A percentile compares a stretch with the other conserved stretches of the same genome.
These are phyloP conservation scores for Tulasnella sp. DNA, from an alignment of 768 basidiomycete species.

Conservation along the genomic window DNA sequence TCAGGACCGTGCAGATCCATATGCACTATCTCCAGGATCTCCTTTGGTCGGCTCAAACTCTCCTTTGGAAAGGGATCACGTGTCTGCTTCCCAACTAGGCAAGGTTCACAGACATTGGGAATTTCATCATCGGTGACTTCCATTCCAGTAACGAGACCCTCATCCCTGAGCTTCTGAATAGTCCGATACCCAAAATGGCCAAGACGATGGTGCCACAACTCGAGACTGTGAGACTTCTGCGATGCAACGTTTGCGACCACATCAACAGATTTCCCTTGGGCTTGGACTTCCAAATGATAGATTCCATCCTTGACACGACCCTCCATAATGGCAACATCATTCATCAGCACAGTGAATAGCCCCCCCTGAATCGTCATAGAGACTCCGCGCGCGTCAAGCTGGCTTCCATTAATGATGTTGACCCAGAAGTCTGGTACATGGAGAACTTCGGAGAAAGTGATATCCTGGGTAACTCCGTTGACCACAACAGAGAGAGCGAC, in stretches of 20 bases:
- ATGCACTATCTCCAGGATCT: slow-evolving; percentile 14
- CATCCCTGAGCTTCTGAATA: not conserved
- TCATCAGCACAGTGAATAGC: not conserved
- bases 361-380: not conserved
- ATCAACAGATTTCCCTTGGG: not conserved
- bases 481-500: not conserved
- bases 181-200: not conserved
- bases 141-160: not conserved
- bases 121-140: not conserved
- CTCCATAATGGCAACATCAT: not conserved
- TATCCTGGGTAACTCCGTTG: not conserved
- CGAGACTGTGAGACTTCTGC: not conserved
- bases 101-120: slow-evolving; percentile 15
- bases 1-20: not conserved
- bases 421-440: not conserved
- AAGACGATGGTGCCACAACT: not conserved
- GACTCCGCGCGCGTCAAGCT: not conserved
- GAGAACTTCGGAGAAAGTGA: not conserved
- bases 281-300: not conserved
- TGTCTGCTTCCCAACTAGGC: not conserved
- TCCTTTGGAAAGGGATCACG: slow-evolving; percentile 1
- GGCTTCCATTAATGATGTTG: not conserved
- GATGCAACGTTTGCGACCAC: not conserved
- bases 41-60: slow-evolving; percentile 20
- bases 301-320: not conserved